Evolutionary conservation across 352 stramenopile species (phyloP), one percentile per base, ranked within the genome.

Genomic region (Pythium brassicae): DNA sequence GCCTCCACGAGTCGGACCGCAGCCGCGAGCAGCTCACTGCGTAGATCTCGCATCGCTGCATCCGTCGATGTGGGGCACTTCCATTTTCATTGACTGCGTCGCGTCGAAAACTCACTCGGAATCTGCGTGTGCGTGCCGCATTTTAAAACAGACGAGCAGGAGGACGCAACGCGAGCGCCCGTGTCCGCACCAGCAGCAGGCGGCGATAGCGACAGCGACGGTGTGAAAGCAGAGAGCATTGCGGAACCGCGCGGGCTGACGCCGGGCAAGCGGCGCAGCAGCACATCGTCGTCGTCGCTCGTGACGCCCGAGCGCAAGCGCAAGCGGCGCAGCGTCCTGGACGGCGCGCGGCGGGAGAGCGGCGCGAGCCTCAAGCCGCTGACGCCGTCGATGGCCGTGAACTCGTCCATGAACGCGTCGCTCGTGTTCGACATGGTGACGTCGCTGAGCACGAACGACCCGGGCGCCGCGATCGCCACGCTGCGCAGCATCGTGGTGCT

Each of bases 391-490:
- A 71, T 68, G 1, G 63, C 63, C 12, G 45, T 86, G 3, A 71
- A 85, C 55, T 87, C 80, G 51, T 86, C 78, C 25, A 91, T 91
- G 80, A 91, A 89, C 66, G 78, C 78, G 44, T 91, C 80, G 25
- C 72, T 91, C 34, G 80, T 86, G 52, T 91, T 88, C 34, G 81
- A 91, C 48, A 91, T 91, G 76, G 81, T 89, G 50, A 89, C 78
- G 57, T 86, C 81, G 43, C 63, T 94, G 47, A 90, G 80, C 61
- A 94, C 84, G 4, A 94, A 89, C 55, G 82, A 94, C 63, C 84
- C 84, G 0, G 81, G 79, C 12, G 78, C 87, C 0, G 84, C 79
- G 14, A 89, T 90, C 55, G 76, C 79, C 37, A 83, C 84, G 5
- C 68, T 94, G 25, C 72, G 81, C 15, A 89, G 74, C 47, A 82